A percentile compares a stretch with the other conserved stretches of the same genome.
phyloP scores from a whole-genome alignment of 1,284 basidiomycete species.

The Ganoderma resinaceum region DNA sequence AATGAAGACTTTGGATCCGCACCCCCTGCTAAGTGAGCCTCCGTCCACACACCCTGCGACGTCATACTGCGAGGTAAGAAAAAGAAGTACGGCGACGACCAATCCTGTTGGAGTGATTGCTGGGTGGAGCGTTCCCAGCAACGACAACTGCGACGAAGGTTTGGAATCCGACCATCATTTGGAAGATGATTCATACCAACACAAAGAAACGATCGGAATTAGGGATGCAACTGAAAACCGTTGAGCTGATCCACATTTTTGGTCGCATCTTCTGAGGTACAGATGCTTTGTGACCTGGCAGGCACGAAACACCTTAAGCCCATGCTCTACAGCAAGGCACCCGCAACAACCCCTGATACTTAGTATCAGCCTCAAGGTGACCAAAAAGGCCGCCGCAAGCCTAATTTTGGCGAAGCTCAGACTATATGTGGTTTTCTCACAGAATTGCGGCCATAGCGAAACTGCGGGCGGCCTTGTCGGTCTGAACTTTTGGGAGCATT shows the following conservation, averaged over 20 bases:
- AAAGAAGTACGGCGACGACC: background rate
- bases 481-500: background rate
- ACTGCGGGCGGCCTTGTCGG: background rate
- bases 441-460: background rate
- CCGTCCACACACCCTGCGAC: background rate
- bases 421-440: background rate
- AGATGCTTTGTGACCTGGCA: background rate
- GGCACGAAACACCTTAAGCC: background rate
- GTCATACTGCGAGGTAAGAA: background rate
- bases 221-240: background rate
- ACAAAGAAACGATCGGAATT: background rate
- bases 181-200: background rate
- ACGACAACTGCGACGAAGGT: background rate
- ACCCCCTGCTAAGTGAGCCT: background rate
- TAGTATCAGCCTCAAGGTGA: background rate
- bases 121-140: background rate
- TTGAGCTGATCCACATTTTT: background rate
- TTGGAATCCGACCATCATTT: background rate
- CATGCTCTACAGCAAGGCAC: background rate
- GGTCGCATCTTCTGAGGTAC: background rate
- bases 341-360: background rate
- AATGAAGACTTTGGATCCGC: background rate
- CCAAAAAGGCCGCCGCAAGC: background rate
- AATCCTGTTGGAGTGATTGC: background rate
- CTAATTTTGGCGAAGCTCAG: background rate